Percentiles rank a stretch among this genome's conserved stretches.
These are phyloP conservation scores for Serpula lacrymans DNA, from an alignment of 768 basidiomycete genomes.

Conservation along the genomic window DNA sequence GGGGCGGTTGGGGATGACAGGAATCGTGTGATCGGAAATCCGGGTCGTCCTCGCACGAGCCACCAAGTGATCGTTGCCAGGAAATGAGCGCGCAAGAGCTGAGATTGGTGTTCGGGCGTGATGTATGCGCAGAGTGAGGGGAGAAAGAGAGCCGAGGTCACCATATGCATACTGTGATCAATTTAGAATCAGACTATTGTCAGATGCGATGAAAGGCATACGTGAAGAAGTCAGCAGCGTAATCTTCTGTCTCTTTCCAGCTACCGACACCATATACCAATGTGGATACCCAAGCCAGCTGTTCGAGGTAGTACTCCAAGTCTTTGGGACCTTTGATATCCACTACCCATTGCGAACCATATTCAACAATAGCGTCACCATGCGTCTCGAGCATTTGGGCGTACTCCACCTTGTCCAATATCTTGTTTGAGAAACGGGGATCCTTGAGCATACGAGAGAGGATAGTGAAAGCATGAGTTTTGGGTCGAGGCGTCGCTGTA, in stretches of 20 bases:
- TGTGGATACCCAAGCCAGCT: slow-evolving; percentile 53
- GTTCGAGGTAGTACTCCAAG: slow-evolving; percentile 53
- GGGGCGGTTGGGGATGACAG: slow-evolving; percentile 30
- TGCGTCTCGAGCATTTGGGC: slow-evolving; percentile 32
- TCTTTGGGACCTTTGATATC: slow-evolving; percentile 33
- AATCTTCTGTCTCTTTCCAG: slow-evolving; percentile 36
- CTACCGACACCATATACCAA: slow-evolving; percentile 63
- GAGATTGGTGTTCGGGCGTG: slow-evolving; percentile 54
- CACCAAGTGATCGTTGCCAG: slow-evolving; percentile 49
- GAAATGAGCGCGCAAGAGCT: slow-evolving; percentile 61
- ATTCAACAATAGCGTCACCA: slow-evolving; percentile 38
- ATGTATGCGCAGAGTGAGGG: slow-evolving; percentile 43
- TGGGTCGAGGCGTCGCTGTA: slow-evolving; percentile 5
- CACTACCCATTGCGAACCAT: slow-evolving; percentile 47
- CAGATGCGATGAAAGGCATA: slow-evolving; percentile 34
- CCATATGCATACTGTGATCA: slow-evolving; percentile 56
- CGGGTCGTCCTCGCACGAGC: slow-evolving; percentile 53
- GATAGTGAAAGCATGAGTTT: slow-evolving; percentile 47
- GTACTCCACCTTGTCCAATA: slow-evolving; percentile 32
- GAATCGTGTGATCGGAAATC: slow-evolving; percentile 49
- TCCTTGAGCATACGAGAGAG: slow-evolving; percentile 55
- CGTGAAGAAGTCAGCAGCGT: slow-evolving; percentile 67
- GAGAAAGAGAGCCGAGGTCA: slow-evolving; percentile 65
- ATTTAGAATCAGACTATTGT: neutral
- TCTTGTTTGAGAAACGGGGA: slow-evolving; percentile 29